Evolutionary conservation across 176 grass and related monocot species (phyloP).

Genomic region (Oryza punctata): DNA sequence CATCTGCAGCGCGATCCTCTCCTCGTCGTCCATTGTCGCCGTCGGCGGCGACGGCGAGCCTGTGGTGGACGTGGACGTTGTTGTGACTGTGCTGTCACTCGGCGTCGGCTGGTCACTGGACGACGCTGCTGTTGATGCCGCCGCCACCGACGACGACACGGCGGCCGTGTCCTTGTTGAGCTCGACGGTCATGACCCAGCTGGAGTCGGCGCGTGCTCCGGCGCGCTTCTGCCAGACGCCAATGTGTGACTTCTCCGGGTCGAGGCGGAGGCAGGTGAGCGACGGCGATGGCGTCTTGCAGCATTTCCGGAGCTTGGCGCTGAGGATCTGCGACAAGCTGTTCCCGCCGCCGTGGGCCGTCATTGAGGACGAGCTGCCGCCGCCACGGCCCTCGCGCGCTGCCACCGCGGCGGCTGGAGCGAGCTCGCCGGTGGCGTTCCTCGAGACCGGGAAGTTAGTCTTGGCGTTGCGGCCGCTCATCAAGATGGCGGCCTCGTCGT

Average conservation of each 20-base stretch:
- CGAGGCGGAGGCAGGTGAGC: constrained; percentile 95
- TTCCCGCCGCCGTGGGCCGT: not conserved
- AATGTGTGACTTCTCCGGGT: constrained; percentile 98
- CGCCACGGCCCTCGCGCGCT: not conserved
- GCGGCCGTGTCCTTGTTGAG: constrained; percentile 51
- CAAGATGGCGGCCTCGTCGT: constrained; percentile 93
- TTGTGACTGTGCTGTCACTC: not conserved
- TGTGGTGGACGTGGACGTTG: constrained; percentile 28
- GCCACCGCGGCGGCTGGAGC: not conserved
- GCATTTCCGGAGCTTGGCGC: constrained; percentile 94
- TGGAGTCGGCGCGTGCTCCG: constrained; percentile 83
- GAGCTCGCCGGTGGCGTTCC: constrained; percentile 50
- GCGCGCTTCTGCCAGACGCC: constrained; percentile 99
- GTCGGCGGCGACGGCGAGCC: constrained; percentile 38
- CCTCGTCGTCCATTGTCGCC: constrained; percentile 64
- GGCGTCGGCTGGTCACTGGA: constrained; percentile 5
- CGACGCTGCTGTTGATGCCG: not conserved
- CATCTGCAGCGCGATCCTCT: constrained; percentile 95
- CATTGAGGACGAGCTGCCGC: constrained; percentile 12
- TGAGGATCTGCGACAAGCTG: constrained; percentile 88
- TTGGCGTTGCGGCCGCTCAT: constrained; percentile 99
- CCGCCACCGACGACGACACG: not conserved
- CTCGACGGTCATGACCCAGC: constrained; percentile 98
- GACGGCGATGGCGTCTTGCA: constrained; percentile 93
- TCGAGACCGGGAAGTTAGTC: constrained; percentile 91